Base-by-base conservation (phyloP, 139 green algal genomes). In the Tetraselmis chui region DNA sequence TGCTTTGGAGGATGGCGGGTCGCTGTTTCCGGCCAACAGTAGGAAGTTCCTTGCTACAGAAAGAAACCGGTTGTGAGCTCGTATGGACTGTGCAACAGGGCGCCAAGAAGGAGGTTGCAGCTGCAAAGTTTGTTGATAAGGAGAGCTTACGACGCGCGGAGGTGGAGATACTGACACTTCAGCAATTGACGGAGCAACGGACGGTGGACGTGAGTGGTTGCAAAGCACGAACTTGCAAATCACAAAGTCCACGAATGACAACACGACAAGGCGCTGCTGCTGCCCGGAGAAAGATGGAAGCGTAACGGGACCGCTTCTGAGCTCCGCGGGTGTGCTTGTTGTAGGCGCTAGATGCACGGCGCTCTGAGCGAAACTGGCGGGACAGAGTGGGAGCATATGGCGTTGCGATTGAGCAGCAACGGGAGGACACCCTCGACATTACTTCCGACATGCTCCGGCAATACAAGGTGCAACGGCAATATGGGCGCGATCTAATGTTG, bases 371-470 rank as follows among this genome's bases (percentile, higher is more conserved):
- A 2, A 79, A 88, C 67, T 91, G 88, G 88, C 74, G 88, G 5
- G 86, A 91, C 45, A 81, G 86, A n/a, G 85, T 84, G 76, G 84
- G 88, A 1, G 86, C 86, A 0, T 90, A 87, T 27, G 79, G 1
- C 0, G 1, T 45, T 30, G 76, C 84, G 23, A 80, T 90, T 26
- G 86, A 89, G 30, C 85, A 89, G 81, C 88, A 91, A 5, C 87
- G 86, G 30, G 86, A 89, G 59, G 84, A 91, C 80, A 89, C 88
- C 22, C 83, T 88, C n/a, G 88, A 91, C 84, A 89, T 91, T 45
- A 89, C 83, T 0, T 32, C 82, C 5, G 88, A 91, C 81, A 90
- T 90, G 86, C 74, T 89, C 67, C 32, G 86, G 26, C 88, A 91
- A 86, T 90, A 91, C 82, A 91, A 91, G 78, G 82, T 81, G 22